Evolutionary conservation across 306 rosid genomes (phyloP).

Genomic region (Ormosia emarginata): DNA sequence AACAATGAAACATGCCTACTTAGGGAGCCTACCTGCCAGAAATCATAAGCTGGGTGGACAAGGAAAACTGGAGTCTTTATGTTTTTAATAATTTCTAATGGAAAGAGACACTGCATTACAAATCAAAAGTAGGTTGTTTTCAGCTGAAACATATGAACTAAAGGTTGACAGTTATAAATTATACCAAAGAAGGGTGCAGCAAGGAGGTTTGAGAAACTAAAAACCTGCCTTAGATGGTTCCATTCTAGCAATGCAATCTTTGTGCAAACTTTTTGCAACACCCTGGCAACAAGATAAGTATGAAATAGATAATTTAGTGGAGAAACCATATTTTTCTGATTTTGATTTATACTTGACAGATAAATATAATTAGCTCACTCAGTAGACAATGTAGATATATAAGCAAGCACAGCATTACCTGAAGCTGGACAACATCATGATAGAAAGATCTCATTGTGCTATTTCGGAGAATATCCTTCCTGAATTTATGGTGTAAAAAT

Average conservation of each 20-base stretch:
- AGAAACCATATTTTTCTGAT: neutral
- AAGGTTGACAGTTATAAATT: neutral
- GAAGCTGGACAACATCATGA: constrained; percentile 71
- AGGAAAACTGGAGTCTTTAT: constrained; percentile 73
- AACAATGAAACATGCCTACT: constrained; percentile 23
- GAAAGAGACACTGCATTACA: constrained; percentile 79
- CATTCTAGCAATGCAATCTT: constrained; percentile 59
- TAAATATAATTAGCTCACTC: neutral
- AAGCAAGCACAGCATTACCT: constrained; percentile 53
- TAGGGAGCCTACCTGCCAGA: constrained; percentile 77
- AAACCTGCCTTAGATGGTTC: constrained; percentile 70
- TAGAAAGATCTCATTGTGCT: constrained; percentile 72
- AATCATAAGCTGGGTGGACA: constrained; percentile 90
- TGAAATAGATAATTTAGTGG: neutral
- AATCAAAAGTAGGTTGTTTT: constrained; percentile 16
- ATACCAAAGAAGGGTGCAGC: constrained; percentile 1
- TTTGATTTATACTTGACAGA: neutral
- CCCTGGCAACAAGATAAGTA: constrained; percentile 47
- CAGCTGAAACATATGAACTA: constrained; percentile 12
- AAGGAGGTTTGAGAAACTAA: constrained; percentile 16
- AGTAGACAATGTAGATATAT: neutral
- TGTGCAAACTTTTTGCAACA: constrained; percentile 63
- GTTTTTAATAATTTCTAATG: constrained; percentile 61
- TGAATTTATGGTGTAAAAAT: constrained; percentile 38
- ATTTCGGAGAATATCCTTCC: constrained; percentile 72